Evolutionary conservation across 257 asterid species (phyloP).

Genomic region (Rubia yunnanensis): DNA sequence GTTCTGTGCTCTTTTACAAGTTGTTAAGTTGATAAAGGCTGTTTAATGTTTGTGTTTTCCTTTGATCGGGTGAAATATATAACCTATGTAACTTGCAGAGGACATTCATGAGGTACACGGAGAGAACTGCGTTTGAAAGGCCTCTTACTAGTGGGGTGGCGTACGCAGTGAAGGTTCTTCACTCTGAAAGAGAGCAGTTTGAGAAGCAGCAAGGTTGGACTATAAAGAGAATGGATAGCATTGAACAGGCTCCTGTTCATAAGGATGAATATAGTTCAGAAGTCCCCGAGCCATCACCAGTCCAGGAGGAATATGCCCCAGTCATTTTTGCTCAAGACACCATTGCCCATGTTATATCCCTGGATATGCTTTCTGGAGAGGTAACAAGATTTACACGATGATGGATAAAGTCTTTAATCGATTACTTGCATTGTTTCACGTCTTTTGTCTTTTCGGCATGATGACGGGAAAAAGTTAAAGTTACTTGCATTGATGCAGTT

Average conservation of each 20-base stretch:
- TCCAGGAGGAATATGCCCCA: constrained; percentile 89
- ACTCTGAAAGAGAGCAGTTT: constrained; percentile 64
- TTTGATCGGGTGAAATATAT: constrained; percentile 2
- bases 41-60: constrained; percentile 5
- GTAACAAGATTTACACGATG: constrained; percentile 21
- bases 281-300: constrained; percentile 68
- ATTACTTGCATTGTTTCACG: too few relatives aligned
- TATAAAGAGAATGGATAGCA: constrained; percentile 78
- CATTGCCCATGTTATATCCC: constrained; percentile 83
- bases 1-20: too few relatives aligned
- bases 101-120: constrained; percentile 81
- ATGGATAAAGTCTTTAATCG: too few relatives aligned
- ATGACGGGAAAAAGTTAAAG: too few relatives aligned
- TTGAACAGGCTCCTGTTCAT: constrained; percentile 81
- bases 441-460: too few relatives aligned
- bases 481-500: not conserved
- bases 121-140: constrained; percentile 86
- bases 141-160: constrained; percentile 99
- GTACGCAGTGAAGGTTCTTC: constrained; percentile 89
- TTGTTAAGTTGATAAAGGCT: not conserved
- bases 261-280: constrained; percentile 71
- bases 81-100: constrained; percentile 32
- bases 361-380: constrained; percentile 97
- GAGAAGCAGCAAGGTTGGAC: constrained; percentile 87
- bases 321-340: constrained; percentile 98